Evolutionary conservation across 495 filamentous ascomycete genomes (phyloP).

Genomic region (Xylona heveae): DNA sequence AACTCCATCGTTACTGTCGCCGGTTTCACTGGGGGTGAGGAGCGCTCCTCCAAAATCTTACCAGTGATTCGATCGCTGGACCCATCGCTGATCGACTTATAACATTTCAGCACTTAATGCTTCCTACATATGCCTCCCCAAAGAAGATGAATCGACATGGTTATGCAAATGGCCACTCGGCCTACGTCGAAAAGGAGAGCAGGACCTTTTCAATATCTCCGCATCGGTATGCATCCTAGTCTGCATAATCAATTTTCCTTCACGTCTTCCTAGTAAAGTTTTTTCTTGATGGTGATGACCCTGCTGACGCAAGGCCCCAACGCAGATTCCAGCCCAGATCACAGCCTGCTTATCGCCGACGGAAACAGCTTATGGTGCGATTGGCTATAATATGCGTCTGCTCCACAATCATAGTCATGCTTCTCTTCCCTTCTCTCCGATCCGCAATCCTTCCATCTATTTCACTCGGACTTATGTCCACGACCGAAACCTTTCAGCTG

Average conservation of each 20-base stretch:
- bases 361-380: conserved; percentile 51
- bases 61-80: too few relatives aligned
- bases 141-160: conserved; percentile 40
- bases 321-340: conserved; percentile 73
- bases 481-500: conserved; percentile 50
- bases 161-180: conserved; percentile 61
- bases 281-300: conserved; percentile 4
- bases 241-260: conserved; percentile 3
- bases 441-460: conserved; percentile 37
- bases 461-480: conserved; percentile 49
- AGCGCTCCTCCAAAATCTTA: too few relatives aligned
- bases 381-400: conserved; percentile 25
- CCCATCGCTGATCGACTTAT: too few relatives aligned
- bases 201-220: conserved; percentile 71
- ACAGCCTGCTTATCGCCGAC: conserved; percentile 48
- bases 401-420: conserved; percentile 18
- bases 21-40: too few relatives aligned
- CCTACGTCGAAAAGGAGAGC: conserved; percentile 30
- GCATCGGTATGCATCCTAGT: conserved; percentile 41
- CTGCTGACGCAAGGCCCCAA: neutral
- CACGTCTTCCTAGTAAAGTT: conserved; percentile 1
- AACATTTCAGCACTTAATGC: conserved; percentile 7
- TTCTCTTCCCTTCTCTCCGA: conserved; percentile 47
- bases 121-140: conserved; percentile 14
- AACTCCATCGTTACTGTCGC: too few relatives aligned